Evolutionary conservation across 208 protist species (phyloP).

Genomic region (Kentomonas sorsogonicus): DNA sequence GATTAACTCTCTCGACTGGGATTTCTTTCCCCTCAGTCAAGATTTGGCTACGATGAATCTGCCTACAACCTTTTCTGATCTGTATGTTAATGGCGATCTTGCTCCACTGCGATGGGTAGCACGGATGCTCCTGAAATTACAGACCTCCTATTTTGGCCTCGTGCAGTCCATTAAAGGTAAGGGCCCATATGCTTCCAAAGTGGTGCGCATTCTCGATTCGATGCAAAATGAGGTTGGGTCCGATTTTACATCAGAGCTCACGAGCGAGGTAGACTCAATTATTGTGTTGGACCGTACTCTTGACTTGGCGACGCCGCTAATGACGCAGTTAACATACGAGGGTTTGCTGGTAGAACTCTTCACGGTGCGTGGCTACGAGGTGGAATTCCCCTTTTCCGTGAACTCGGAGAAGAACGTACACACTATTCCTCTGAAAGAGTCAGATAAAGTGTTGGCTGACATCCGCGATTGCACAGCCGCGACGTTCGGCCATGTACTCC

Average conservation of each 20-base stretch:
- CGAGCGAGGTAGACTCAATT: constrained; percentile 61
- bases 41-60: constrained; percentile 75
- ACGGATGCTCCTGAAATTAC: constrained; percentile 76
- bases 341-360: constrained; percentile 87
- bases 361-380: constrained; percentile 46
- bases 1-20: constrained; percentile 70
- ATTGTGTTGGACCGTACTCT: constrained; percentile 77
- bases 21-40: constrained; percentile 69
- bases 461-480: constrained; percentile 79
- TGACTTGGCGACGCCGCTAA: constrained; percentile 76
- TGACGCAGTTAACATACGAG: constrained; percentile 89
- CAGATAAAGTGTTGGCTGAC: constrained; percentile 72
- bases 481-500: constrained; percentile 61
- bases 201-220: constrained; percentile 53
- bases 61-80: constrained; percentile 52
- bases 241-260: constrained; percentile 44
- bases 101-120: constrained; percentile 65
- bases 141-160: constrained; percentile 57
- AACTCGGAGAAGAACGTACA: constrained; percentile 29
- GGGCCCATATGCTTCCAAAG: constrained; percentile 45
- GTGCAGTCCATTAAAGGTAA: constrained; percentile 57
- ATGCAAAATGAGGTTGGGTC: constrained; percentile 69
- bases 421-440: constrained; percentile 30
- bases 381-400: constrained; percentile 64
- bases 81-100: constrained; percentile 72